Evolutionary conservation across 2,329 filamentous ascomycete genomes (phyloP), one percentile per base, ranked within the genome.

Genomic region (Mollisia scopiformis): DNA sequence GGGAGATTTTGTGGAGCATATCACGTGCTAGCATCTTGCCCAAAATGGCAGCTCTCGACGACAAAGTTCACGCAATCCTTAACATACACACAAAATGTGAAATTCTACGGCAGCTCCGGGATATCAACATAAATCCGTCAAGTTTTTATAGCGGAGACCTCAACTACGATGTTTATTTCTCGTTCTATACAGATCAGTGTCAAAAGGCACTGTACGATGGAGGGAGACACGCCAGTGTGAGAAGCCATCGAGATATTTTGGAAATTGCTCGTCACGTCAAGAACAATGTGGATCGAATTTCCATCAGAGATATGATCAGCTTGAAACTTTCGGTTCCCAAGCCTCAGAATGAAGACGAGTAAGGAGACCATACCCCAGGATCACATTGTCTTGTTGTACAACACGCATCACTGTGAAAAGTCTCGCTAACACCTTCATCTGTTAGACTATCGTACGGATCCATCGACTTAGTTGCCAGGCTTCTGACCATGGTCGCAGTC

Each of bases 131-230:
- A 5, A 6, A 35, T 19, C 39, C 37, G 27, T 47, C 23, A 30
- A 8, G 53, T 3, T 35, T 25, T 2, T 27, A 55, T 16, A 31
- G 27, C 30, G 55, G 21, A 10, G 31, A 30, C 4, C 19, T 56
- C 8, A 35, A 60, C 47, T 54, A 52, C 23, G 53, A 63, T 21
- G 6, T 31, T 7, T 65, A 61, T 30, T 65, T 63, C n/a, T 14
- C 31, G 7, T 63, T 58, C 56, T 63, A 61, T 23, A 61, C 19
- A 19, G 47, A 61, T 8, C 58, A 65, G 46, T 65, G 55, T 19
- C 54, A 33, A 37, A 11, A 28, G 14, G 58, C 58, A 1, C 21
- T 62, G 14, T 39, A 64, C 28, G 62, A 62, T 52, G 56, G 37
- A 8, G 57, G 46, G 27, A 54, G 54, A 28, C 54, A 62, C 1